Conservation (phyloP, 108 stramenopile species). For the Skeletonema costatum region DNA sequence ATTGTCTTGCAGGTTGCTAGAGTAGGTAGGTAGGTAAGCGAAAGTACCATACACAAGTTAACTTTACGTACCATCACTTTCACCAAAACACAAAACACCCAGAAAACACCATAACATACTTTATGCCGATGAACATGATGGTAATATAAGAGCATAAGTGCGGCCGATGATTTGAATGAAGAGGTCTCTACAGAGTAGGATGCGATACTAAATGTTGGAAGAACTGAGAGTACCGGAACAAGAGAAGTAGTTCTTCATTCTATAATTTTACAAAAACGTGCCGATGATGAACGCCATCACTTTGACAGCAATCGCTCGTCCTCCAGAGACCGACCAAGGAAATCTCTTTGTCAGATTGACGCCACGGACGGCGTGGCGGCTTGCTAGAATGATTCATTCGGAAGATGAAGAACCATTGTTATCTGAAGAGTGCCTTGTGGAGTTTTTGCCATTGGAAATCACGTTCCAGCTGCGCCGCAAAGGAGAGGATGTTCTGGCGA, state of each 20-base stretch:
- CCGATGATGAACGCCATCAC: neutral
- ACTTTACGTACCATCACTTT: too few species aligned
- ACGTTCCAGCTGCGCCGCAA: conserved; percentile 2
- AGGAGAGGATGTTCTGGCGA: neutral
- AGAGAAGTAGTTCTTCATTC: neutral
- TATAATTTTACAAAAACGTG: neutral
- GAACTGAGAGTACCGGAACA: too few species aligned
- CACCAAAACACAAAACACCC: too few species aligned
- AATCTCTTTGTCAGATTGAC: conserved; percentile 33
- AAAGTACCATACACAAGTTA: too few species aligned
- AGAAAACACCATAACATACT: too few species aligned
- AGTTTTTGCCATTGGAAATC: conserved; percentile 49
- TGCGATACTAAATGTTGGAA: too few species aligned
- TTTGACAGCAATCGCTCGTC: conserved; percentile 30
- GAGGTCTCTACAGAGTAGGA: too few species aligned
- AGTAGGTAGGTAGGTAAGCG: too few species aligned
- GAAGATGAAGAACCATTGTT: neutral
- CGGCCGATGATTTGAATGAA: too few species aligned
- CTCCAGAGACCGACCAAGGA: conserved; percentile 28
- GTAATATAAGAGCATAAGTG: too few species aligned
- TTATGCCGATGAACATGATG: too few species aligned
- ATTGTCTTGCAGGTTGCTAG: too few species aligned
- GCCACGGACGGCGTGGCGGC: conserved; percentile 24
- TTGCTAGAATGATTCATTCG: neutral
- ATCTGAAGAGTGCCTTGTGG: conserved; percentile 11